A percentile compares a stretch with the other conserved stretches of the same genome.
phyloP scores from a whole-genome alignment of 768 basidiomycete genomes.

The Sutorius australiensis region DNA sequence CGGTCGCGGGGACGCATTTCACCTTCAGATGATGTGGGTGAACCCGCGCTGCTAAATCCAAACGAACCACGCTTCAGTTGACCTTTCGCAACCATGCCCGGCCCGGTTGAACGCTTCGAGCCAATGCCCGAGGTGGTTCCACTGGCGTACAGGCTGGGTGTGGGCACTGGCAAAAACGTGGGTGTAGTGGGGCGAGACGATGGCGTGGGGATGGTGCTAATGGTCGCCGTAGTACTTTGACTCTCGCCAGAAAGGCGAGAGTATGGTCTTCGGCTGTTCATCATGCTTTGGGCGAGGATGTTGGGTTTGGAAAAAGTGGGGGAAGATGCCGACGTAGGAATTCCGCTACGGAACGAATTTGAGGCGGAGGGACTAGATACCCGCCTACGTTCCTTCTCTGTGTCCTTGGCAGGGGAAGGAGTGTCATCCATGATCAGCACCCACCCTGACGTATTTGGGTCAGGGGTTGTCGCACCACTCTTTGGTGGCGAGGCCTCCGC shows the following conservation, averaged over 20 bases:
- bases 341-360: constrained; percentile 47
- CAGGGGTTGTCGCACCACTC: constrained; percentile 37
- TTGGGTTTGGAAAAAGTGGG: constrained; percentile 43
- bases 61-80: constrained; percentile 61
- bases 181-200: constrained; percentile 72
- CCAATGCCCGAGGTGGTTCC: constrained; percentile 36
- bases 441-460: constrained; percentile 73
- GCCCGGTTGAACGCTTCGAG: constrained; percentile 60
- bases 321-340: constrained; percentile 44
- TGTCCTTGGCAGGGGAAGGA: constrained; percentile 60
- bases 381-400: constrained; percentile 54
- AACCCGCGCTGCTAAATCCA: constrained; percentile 40
- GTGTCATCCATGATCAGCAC: constrained; percentile 89
- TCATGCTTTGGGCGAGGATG: constrained; percentile 41
- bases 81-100: constrained; percentile 36
- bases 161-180: constrained; percentile 71
- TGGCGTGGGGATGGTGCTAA: constrained; percentile 62
- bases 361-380: constrained; percentile 60
- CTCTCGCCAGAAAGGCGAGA: constrained; percentile 70
- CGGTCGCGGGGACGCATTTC: constrained; percentile 27
- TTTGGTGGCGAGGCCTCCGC: constrained; percentile 43
- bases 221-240: constrained; percentile 49
- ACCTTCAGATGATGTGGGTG: constrained; percentile 29
- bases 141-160: constrained; percentile 45
- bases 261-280: constrained; percentile 58